Evolutionary conservation across 2,329 filamentous ascomycete genomes (phyloP).

Genomic region (Fusarium circinatum): DNA sequence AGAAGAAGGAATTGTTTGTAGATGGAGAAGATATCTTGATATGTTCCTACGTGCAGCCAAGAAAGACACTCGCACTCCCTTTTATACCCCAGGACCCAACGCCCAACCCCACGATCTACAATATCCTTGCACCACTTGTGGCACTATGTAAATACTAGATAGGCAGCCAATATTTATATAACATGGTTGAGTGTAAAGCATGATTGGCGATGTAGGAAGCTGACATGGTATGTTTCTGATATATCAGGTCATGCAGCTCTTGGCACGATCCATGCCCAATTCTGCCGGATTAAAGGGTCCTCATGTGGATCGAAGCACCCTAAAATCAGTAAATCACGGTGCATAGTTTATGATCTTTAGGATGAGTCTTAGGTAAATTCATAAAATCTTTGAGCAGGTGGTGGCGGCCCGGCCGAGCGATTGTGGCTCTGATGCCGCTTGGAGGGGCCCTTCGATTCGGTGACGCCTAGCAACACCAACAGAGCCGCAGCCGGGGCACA

Average conservation of each 20-base stretch:
- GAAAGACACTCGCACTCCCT: neutral
- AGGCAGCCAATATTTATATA: neutral
- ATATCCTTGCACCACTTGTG: constrained; percentile 13
- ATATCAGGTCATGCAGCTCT: constrained; percentile 24
- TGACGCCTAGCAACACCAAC: constrained; percentile 5
- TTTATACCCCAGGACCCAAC: constrained; percentile 14
- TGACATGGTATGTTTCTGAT: constrained; percentile 16
- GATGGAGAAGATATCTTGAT: neutral
- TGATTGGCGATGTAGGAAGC: neutral
- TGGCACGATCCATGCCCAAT: constrained; percentile 26
- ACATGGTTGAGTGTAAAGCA: neutral
- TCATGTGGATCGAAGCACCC: neutral
- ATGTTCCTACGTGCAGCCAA: neutral
- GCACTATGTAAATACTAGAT: neutral
- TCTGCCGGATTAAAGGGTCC: neutral
- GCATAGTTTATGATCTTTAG: constrained; percentile 1
- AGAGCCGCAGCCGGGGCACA: neutral
- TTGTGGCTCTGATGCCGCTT: constrained; percentile 2
- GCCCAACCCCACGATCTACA: constrained; percentile 3
- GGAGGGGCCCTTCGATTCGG: neutral
- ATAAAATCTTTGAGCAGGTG: neutral
- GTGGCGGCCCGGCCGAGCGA: neutral
- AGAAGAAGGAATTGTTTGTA: neutral
- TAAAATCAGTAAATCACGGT: neutral
- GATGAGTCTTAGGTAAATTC: neutral